Conservation (phyloP, 2,329 filamentous ascomycete species). For the Aureobasidium sp. region DNA sequence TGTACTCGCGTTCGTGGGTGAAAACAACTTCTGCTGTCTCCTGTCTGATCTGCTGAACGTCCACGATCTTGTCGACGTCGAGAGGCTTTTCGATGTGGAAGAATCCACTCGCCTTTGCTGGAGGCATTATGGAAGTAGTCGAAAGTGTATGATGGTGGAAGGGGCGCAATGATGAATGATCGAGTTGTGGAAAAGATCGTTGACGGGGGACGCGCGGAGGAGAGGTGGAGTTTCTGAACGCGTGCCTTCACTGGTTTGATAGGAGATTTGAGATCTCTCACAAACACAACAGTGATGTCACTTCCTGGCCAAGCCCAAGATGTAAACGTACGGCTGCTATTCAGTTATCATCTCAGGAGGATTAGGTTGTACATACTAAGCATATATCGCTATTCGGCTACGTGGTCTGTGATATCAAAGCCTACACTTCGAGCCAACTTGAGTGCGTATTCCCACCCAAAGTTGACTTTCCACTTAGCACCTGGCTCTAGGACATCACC, state of each 20-base stretch:
- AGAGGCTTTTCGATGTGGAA: neutral
- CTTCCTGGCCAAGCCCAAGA: no score
- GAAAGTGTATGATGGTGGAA: no score
- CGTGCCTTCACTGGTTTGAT: no score
- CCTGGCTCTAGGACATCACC: conserved; percentile 61
- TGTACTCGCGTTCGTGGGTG: neutral
- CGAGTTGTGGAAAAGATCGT: neutral
- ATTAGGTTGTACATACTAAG: neutral
- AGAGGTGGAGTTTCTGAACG: no score
- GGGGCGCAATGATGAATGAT: no score
- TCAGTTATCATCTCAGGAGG: no score
- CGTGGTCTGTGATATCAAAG: conserved; percentile 72
- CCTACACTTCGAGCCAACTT: conserved; percentile 65
- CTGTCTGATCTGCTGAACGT: neutral
- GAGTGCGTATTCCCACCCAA: conserved; percentile 69
- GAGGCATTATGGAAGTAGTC: neutral
- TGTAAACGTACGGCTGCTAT: no score
- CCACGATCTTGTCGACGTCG: neutral
- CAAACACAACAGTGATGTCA: no score
- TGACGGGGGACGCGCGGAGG: neutral
- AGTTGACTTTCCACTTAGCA: conserved; percentile 70
- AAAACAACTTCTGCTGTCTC: neutral
- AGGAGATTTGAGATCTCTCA: no score
- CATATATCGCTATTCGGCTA: conserved; percentile 49
- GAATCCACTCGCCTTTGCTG: neutral